phyloP scores from a whole-genome alignment of 345 rosid genomes.

The Ceriops zippeliana region DNA sequence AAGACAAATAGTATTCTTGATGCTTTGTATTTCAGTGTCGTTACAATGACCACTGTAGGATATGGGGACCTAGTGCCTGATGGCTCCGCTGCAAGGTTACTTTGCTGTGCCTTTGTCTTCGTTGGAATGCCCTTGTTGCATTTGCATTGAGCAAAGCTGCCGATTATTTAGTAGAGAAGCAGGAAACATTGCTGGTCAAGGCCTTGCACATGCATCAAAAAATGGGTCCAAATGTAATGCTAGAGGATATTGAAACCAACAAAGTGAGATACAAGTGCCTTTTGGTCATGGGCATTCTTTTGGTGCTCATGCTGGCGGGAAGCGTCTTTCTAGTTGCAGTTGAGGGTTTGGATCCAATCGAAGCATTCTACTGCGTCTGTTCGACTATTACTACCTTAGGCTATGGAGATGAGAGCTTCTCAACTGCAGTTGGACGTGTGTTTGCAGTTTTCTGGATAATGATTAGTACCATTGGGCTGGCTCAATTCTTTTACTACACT shows the following conservation, averaged over 20 bases:
- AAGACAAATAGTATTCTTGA: slow-evolving; percentile 65
- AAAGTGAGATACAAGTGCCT: slow-evolving; percentile 54
- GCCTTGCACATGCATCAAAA: slow-evolving; percentile 49
- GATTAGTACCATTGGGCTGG: slow-evolving; percentile 56
- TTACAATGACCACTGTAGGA: slow-evolving; percentile 94
- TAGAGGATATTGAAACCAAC: slow-evolving; percentile 52
- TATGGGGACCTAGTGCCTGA: slow-evolving; percentile 90
- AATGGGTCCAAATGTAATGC: slow-evolving; percentile 38
- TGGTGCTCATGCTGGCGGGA: slow-evolving; percentile 47
- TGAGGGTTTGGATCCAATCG: slow-evolving; percentile 46
- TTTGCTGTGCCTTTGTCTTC: slow-evolving; percentile 79
- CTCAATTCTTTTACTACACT: slow-evolving; percentile 59
- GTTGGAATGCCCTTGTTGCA: slow-evolving; percentile 62
- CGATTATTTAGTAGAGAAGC: slow-evolving; percentile 79
- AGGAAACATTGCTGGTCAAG: slow-evolving; percentile 62
- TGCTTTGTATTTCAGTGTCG: slow-evolving; percentile 68
- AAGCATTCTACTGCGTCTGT: slow-evolving; percentile 80
- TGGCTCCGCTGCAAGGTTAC: slow-evolving; percentile 48
- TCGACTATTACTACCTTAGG: slow-evolving; percentile 82
- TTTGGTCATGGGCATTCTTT: slow-evolving; percentile 33
- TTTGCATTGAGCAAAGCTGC: slow-evolving; percentile 67
- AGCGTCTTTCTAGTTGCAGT: slow-evolving; percentile 33
- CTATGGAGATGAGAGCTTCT: slow-evolving; percentile 79
- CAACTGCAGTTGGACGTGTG: slow-evolving; percentile 46
- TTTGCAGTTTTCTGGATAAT: slow-evolving; percentile 77